Conservation (phyloP, 148 eudicot genomes). For the Talinum fruticosum region DNA sequence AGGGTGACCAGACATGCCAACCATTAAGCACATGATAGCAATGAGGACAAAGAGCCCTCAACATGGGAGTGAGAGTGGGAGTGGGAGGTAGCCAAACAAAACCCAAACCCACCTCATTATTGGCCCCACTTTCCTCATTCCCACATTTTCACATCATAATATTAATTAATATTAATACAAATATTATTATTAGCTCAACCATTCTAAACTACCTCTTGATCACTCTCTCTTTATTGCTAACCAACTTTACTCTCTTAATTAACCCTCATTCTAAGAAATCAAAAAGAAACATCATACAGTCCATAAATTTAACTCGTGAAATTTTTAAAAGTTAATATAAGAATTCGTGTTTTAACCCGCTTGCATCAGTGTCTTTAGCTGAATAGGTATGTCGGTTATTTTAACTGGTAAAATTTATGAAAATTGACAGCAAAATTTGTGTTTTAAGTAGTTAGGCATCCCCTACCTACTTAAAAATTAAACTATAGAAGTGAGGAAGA, state of each 20-base stretch:
- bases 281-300: no score
- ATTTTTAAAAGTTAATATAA: no score
- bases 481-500: not conserved
- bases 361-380: not conserved
- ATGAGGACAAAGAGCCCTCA: slow-evolving; percentile 15
- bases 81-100: slow-evolving; percentile 2
- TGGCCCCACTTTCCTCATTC: slow-evolving; percentile 14
- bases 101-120: slow-evolving; percentile 13
- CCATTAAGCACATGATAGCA: slow-evolving; percentile 22
- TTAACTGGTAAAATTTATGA: not conserved
- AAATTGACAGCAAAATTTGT: no score
- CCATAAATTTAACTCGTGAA: no score
- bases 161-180: no score
- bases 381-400: not conserved
- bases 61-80: slow-evolving; percentile 20
- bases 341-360: no score
- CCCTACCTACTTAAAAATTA: no score
- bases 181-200: not conserved
- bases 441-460: no score
- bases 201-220: not conserved
- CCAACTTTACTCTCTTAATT: not conserved
- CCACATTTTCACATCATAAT: not conserved
- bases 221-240: not conserved
- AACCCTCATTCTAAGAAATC: not conserved
- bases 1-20: slow-evolving; percentile 16